A percentile compares a stretch with the other conserved stretches of the same genome.
Conservation (phyloP, 148 eudicot genomes). For the Camellia lanceoleosa region DNA sequence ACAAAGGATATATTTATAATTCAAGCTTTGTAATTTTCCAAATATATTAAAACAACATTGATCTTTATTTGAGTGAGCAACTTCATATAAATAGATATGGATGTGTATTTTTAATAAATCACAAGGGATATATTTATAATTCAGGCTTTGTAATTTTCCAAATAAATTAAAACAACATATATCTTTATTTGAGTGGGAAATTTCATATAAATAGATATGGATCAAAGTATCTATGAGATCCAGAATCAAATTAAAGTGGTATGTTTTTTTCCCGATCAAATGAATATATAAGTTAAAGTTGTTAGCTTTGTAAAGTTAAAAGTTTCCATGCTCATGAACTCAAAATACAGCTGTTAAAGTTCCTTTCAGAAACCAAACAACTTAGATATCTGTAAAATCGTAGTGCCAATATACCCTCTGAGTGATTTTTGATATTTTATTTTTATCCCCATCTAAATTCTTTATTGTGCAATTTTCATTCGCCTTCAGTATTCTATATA, state of each 20-base stretch:
- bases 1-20: too few species aligned
- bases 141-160: too few species aligned
- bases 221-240: not conserved
- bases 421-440: not conserved
- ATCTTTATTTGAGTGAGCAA: not conserved
- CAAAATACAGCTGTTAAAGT: slow-evolving; percentile 9
- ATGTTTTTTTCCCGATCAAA: not conserved
- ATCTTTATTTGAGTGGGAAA: not conserved
- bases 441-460: too few species aligned
- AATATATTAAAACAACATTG: not conserved
- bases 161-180: not conserved
- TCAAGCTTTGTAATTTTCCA: too few species aligned
- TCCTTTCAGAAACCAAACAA: slow-evolving; percentile 10
- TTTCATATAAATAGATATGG: not conserved
- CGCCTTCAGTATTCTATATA: too few species aligned
- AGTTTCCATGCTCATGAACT: slow-evolving; percentile 8
- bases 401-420: not conserved
- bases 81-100: not conserved
- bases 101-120: not conserved
- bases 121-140: too few species aligned
- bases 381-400: slow-evolving; percentile 8
- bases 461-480: too few species aligned
- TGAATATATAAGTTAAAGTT: too few species aligned
- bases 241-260: slow-evolving; percentile 11
- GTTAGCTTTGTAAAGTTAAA: not conserved